Evolutionary conservation across 176 grass and related monocot species (phyloP), one percentile per base, ranked within the genome.

Genomic region (Thinopyrum elongatum): DNA sequence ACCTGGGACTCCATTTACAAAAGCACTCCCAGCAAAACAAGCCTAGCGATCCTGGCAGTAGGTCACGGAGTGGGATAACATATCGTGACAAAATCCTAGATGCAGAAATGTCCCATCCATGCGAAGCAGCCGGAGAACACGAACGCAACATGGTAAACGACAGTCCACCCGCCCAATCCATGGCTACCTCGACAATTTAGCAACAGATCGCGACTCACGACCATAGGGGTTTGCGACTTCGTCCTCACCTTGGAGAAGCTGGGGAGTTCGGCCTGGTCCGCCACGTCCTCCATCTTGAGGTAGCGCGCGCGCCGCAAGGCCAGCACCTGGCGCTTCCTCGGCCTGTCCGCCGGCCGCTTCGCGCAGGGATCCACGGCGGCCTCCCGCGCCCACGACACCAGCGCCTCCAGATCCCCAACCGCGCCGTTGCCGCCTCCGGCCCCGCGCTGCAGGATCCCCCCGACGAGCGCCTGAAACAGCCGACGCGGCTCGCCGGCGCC

Each of bases 251-350:
- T 76, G 42, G 65, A 70, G 78, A 92, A 94, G 82, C 80, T 89
- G 23, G 95, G 92, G 67, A 97, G 88, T 70, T 94, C 89, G 19
- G 77, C 83, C 7, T 75, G 70, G 84, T 94, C 38, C 19, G 30
- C 73, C 9, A 94, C 92, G 65, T 89, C 92, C 34, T 94, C 90
- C 60, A 83, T 68, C 51, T 64, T 86, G 67, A 94, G 82, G 88
- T 76, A 94, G 83, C 93, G 73, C 36, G 88, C 70, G 39, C 90
- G 89, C 77, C 95, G 92, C 73, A 87, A 77, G 7, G 77, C 65
- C 81, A 87, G 80, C 73, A 94, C 87, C 77, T 88, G 89, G 55
- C 84, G 67, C 92, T 90, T 86, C 77, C 59, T 83, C 39, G 83
- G 19, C 67, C 53, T 86, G 62, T 82, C 74, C 74, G 70, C 81